These are phyloP conservation scores for Coelastrella sp. DNA, from an alignment of 139 green algal genomes.

Conservation along the genomic window DNA sequence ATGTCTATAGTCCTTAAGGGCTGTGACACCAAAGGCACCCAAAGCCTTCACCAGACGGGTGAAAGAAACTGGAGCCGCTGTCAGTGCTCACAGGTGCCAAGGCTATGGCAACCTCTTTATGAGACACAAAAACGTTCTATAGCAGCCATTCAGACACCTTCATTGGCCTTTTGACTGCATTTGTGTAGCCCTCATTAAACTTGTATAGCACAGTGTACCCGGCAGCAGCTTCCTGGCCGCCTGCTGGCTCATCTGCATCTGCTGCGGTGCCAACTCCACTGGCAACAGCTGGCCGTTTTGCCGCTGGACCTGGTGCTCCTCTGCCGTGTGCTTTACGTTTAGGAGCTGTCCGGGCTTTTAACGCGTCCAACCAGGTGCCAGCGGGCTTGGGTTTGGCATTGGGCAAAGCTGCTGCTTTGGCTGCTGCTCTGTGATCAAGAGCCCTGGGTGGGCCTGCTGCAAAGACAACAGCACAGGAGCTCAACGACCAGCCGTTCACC, in stretches of 20 bases:
- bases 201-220: constrained; percentile 78
- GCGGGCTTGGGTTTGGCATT: not conserved
- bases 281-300: not conserved
- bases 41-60: too few relatives aligned
- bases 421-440: constrained; percentile 36
- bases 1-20: too few relatives aligned
- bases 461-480: not conserved
- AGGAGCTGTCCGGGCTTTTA: constrained; percentile 23
- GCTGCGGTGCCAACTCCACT: not conserved
- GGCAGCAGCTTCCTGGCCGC: not conserved
- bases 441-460: not conserved
- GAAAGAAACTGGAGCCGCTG: too few relatives aligned
- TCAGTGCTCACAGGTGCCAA: too few relatives aligned
- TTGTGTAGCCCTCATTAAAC: constrained; percentile 96
- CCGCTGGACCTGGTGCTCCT: not conserved
- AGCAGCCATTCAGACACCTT: constrained; percentile 82
- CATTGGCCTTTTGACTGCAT: constrained; percentile 90
- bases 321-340: not conserved
- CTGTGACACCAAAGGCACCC: too few relatives aligned
- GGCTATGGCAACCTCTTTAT: too few relatives aligned
- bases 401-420: not conserved
- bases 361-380: constrained; percentile 65
- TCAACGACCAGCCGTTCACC: not conserved
- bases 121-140: not conserved
- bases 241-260: not conserved